Conservation (phyloP, 768 basidiomycete genomes). For the Cystofilobasidium macerans region DNA sequence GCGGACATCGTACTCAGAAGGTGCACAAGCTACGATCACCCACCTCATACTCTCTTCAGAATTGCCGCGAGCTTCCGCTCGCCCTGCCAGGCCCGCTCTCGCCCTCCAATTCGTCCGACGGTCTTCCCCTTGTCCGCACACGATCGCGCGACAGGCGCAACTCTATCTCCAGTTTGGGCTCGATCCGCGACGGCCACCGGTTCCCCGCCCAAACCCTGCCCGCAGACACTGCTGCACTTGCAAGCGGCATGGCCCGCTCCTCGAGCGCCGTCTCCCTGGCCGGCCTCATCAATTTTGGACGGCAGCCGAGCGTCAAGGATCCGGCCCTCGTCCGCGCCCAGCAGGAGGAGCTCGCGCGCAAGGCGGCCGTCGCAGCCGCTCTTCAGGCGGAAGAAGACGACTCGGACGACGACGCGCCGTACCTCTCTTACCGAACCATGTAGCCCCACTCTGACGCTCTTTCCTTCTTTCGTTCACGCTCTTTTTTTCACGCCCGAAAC, state of each 20-base stretch:
- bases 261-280: neutral
- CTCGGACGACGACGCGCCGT: conserved; percentile 2
- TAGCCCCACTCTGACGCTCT: neutral
- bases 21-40: neutral
- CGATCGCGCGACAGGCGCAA: neutral
- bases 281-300: neutral
- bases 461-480: neutral
- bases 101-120: neutral
- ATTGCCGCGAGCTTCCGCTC: neutral
- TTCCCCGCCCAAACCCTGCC: neutral
- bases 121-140: neutral
- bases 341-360: neutral
- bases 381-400: neutral
- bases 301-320: neutral
- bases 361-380: neutral
- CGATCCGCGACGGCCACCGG: neutral
- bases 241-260: neutral
- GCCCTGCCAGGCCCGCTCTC: neutral
- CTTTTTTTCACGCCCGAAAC: neutral
- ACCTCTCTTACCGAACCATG: neutral
- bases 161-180: neutral
- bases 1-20: neutral
- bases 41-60: neutral
- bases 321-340: neutral
- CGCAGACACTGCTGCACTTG: neutral